phyloP scores from a whole-genome alignment of 2,329 filamentous ascomycete genomes.

The Rhynchosporium secalis region DNA sequence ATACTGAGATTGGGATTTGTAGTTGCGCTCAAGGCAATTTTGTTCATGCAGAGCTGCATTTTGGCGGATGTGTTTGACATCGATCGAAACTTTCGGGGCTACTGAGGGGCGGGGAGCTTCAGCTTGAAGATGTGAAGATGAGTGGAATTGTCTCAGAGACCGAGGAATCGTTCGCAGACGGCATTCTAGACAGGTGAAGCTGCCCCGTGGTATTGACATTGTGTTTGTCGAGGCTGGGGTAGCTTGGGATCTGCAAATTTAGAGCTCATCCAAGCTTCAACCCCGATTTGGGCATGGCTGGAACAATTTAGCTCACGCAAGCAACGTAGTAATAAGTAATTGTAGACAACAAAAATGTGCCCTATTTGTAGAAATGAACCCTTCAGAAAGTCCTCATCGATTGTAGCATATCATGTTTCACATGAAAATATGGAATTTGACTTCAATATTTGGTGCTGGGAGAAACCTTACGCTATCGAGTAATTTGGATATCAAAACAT shows the following conservation, averaged over 20 bases:
- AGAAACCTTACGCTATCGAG: background rate
- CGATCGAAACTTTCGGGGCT: constrained; percentile 76
- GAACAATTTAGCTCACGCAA: background rate
- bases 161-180: constrained; percentile 22
- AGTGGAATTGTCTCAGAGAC: constrained; percentile 28
- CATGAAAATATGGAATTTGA: background rate
- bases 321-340: too few relatives aligned
- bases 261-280: constrained; percentile 7
- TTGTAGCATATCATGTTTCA: too few relatives aligned
- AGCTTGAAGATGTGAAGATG: constrained; percentile 25
- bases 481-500: constrained; percentile 8
- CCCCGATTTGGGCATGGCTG: background rate
- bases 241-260: constrained; percentile 14
- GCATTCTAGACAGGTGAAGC: constrained; percentile 34
- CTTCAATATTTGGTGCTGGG: background rate
- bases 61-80: constrained; percentile 87
- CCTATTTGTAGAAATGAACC: too few relatives aligned
- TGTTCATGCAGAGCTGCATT: constrained; percentile 77
- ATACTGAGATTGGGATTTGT: constrained; percentile 56
- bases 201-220: constrained; percentile 30
- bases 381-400: too few relatives aligned
- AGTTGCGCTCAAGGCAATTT: constrained; percentile 86
- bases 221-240: constrained; percentile 19
- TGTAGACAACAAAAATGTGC: too few relatives aligned
- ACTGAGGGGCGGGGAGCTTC: constrained; percentile 53